These are phyloP conservation scores for Protomyces gravidus DNA, from an alignment of 1,139 yeast genomes.

Conservation along the genomic window DNA sequence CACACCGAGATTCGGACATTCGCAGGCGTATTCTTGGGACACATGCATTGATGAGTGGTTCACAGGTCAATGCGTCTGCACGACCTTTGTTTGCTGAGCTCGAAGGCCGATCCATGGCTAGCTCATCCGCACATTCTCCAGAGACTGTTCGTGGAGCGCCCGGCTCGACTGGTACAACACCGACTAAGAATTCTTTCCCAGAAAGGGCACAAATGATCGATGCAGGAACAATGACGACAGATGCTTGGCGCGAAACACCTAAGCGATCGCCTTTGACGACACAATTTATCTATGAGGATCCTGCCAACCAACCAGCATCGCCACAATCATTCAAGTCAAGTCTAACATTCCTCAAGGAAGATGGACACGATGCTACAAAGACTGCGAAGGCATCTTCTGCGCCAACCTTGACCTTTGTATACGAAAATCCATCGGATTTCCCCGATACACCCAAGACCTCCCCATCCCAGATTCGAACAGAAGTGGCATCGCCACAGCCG, in stretches of 20 bases:
- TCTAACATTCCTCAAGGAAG: conserved; percentile 2
- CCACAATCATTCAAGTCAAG: not conserved
- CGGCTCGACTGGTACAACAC: not conserved
- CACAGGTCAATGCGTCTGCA: not conserved
- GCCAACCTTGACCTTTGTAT: not conserved
- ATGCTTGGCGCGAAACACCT: conserved; percentile 1
- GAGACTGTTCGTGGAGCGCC: not conserved
- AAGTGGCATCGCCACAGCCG: not conserved
- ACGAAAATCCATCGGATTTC: not conserved
- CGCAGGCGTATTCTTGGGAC: not conserved
- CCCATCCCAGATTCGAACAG: not conserved
- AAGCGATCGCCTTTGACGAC: not conserved
- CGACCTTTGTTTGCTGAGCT: not conserved
- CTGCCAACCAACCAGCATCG: not conserved
- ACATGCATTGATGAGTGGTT: not conserved
- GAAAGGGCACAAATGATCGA: not conserved
- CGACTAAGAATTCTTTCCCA: not conserved
- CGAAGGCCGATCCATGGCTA: not conserved
- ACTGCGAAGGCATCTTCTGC: not conserved
- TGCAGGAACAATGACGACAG: conserved; percentile 12
- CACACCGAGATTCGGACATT: not conserved
- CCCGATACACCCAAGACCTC: not conserved
- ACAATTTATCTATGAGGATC: not conserved
- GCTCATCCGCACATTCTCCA: not conserved
- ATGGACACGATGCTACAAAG: not conserved